Percentiles rank a stretch among this genome's conserved stretches.
These are phyloP conservation scores for Jimgerdemannia lactiflua DNA, from an alignment of 192 early-diverging fungal species.

Conservation along the genomic window DNA sequence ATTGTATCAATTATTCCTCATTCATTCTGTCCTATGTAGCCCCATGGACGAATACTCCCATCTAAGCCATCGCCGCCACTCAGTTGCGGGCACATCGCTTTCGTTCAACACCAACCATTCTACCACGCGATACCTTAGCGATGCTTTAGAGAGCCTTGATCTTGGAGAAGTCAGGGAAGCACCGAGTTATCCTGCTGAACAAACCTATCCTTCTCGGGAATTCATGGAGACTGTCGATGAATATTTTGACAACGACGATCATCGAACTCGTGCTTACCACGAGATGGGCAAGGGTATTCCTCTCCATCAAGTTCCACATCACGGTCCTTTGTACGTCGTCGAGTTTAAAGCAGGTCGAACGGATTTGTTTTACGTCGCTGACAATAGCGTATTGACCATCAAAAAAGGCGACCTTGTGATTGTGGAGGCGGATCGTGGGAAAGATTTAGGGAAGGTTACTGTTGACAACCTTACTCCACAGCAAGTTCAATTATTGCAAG, in stretches of 20 bases:
- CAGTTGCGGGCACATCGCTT: background rate
- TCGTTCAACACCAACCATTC: background rate
- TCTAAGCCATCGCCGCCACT: background rate
- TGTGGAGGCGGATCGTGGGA: constrained; percentile 88
- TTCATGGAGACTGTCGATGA: constrained; percentile 15
- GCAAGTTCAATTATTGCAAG: constrained; percentile 46
- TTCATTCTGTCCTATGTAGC: background rate
- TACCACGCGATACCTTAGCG: background rate
- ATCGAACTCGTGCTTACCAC: constrained; percentile 18
- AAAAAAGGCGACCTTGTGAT: constrained; percentile 79
- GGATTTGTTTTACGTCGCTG: constrained; percentile 75
- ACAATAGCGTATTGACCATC: constrained; percentile 35
- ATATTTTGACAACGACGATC: constrained; percentile 33
- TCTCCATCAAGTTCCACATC: constrained; percentile 40
- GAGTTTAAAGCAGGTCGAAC: constrained; percentile 87
- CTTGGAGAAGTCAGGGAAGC: background rate
- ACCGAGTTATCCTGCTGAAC: background rate
- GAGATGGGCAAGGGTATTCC: constrained; percentile 44
- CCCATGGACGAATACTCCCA: background rate
- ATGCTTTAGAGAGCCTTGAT: background rate
- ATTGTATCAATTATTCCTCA: background rate
- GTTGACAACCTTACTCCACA: constrained; percentile 57
- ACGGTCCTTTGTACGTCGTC: constrained; percentile 70
- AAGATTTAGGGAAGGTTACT: constrained; percentile 83
- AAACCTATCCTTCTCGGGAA: background rate